Conservation (phyloP, 495 filamentous ascomycete genomes). For the Penicillium ucsense region DNA sequence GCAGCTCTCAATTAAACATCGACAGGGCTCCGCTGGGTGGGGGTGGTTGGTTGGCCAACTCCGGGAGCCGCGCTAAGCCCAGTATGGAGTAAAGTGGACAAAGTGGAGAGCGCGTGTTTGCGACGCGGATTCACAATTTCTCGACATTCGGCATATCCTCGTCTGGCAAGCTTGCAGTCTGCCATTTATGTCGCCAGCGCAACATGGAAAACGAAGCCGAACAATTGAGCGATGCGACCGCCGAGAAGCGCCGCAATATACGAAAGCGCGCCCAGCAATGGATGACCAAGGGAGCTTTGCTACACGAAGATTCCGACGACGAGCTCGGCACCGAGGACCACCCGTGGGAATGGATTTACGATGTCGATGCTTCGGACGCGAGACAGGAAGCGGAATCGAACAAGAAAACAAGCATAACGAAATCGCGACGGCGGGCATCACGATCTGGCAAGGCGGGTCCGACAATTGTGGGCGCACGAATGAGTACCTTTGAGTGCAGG, state of each 20-base stretch:
- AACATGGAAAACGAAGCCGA: constrained; percentile 12
- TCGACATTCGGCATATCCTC: neutral
- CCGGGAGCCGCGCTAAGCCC: constrained; percentile 16
- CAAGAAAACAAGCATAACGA: constrained; percentile 14
- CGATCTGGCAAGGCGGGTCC: constrained; percentile 20
- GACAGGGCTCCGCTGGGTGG: too few relatives aligned
- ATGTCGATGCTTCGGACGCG: constrained; percentile 21
- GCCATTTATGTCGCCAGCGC: neutral
- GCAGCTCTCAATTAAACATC: too few relatives aligned
- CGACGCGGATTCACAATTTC: constrained; percentile 11
- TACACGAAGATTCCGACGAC: constrained; percentile 83
- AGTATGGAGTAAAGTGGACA: constrained; percentile 31
- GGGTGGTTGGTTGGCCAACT: constrained; percentile 6
- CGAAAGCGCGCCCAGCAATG: constrained; percentile 47
- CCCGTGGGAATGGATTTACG: constrained; percentile 93
- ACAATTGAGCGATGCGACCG: constrained; percentile 9
- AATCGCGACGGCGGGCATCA: constrained; percentile 24
- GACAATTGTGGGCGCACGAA: constrained; percentile 69
- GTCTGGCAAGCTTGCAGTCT: constrained; percentile 1
- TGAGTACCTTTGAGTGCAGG: constrained; percentile 73
- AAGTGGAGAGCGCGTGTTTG: constrained; percentile 31
- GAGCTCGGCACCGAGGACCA: constrained; percentile 76
- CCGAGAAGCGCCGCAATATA: constrained; percentile 14
- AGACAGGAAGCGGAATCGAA: constrained; percentile 12
- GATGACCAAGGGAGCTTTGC: constrained; percentile 55